phyloP scores from a whole-genome alignment of 192 early-diverging fungal species.

The Podila epigama region DNA sequence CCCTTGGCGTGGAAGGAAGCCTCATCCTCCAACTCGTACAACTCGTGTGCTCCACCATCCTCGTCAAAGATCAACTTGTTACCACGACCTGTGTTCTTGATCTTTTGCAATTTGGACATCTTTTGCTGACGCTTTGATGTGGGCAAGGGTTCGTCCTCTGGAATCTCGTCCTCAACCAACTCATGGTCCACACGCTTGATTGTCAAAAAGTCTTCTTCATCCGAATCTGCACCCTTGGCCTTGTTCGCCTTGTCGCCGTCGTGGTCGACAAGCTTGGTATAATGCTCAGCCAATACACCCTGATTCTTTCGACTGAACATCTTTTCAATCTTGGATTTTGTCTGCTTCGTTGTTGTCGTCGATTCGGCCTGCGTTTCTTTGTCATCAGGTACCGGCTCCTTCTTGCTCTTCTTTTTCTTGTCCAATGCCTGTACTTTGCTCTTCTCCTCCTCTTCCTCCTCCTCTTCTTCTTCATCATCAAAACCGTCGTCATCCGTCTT shows the following conservation, averaged over 20 bases:
- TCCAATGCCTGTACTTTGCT: constrained; percentile 28
- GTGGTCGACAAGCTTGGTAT: constrained; percentile 82
- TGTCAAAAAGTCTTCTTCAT: constrained; percentile 85
- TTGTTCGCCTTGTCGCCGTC: constrained; percentile 51
- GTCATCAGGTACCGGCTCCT: constrained; percentile 36
- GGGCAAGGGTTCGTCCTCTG: constrained; percentile 38
- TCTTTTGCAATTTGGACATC: constrained; percentile 70
- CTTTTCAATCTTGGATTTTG: constrained; percentile 86
- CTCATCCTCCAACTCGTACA: constrained; percentile 85
- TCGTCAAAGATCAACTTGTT: constrained; percentile 93
- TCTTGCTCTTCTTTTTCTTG: constrained; percentile 50
- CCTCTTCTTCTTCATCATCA: constrained; percentile 47
- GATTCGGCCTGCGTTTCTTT: background rate
- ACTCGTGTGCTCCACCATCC: constrained; percentile 80
- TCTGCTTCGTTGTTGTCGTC: constrained; percentile 25
- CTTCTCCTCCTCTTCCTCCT: constrained; percentile 40
- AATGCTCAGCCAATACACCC: constrained; percentile 90
- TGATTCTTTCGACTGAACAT: constrained; percentile 95
- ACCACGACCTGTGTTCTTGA: constrained; percentile 75
- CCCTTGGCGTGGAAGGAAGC: constrained; percentile 81
- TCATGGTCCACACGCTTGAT: constrained; percentile 86
- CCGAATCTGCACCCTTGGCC: constrained; percentile 52
- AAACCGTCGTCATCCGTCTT: constrained; percentile 46
- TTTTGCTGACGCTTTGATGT: constrained; percentile 59
- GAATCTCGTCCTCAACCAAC: constrained; percentile 60